Evolutionary conservation across 495 filamentous ascomycete species (phyloP), one percentile per base, ranked within the genome.

Genomic region (Terfezia claveryi): DNA sequence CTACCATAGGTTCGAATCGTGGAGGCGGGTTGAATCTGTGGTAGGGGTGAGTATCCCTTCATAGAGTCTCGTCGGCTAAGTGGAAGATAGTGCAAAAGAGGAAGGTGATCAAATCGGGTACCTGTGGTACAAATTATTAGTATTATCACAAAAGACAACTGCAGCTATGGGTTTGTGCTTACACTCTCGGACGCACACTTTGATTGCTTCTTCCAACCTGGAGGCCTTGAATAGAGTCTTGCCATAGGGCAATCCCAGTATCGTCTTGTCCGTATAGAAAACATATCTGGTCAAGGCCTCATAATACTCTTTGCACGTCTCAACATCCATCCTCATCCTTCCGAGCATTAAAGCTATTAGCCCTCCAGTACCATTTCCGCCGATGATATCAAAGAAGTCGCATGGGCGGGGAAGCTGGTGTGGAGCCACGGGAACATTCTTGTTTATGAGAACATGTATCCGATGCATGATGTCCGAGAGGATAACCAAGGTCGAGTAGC

Each of bases 201-300:
- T 80, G 66, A 99, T 95, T 2, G 85, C 87, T 60, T 93, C 86
- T 66, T 96, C 92, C 53, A 99, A 72, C 66, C 83, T 87, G 9
- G 85, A 91, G 8, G 92, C 92, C 70, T 99, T 99, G 75, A 96
- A 96, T 53, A 96, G 66, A 4, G 91, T 96, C 16, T 84, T 87
- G 44, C 82, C 78, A 61, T 89, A 93, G 0, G 91, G 91, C 55
- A 99, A 88, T 11, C 89, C 91, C 10, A 82, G 87, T 58, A 99
- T 81, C 11, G 88, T 96, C 70, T 99, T 99, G 70, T 99, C 92
- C 10, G 87, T 94, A 68, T 94, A 85, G 59, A 99, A 99, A 0
- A 96, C 88, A 61, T 79, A 79, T 60, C 81, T 79, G 46, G 88
- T 94, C 77, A 96, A 82, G 54, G 82, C 80, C 56, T 93, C 82